Percentiles rank a stretch among this genome's conserved stretches.
phyloP scores from a whole-genome alignment of 345 rosid genomes.

The Atalantia buxifolia region DNA sequence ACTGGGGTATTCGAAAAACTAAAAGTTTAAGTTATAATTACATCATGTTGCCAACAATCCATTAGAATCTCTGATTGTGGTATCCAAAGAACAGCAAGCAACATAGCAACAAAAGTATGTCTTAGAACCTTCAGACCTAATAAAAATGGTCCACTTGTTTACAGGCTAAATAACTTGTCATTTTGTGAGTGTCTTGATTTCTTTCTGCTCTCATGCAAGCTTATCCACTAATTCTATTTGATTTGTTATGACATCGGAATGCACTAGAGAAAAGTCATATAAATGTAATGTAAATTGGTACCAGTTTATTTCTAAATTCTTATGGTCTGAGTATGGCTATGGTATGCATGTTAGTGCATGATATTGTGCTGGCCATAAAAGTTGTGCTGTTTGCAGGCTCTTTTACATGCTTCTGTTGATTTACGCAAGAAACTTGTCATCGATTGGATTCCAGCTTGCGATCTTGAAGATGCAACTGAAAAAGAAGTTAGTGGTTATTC shows the following conservation, averaged over 20 bases:
- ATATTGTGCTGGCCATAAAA: slow-evolving; percentile 4
- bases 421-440: slow-evolving; percentile 68
- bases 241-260: not conserved
- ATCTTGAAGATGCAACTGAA: slow-evolving; percentile 62
- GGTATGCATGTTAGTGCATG: not conserved
- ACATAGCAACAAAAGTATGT: no score
- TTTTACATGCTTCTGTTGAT: slow-evolving; percentile 88
- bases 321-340: not conserved
- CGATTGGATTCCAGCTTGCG: slow-evolving; percentile 88
- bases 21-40: no score
- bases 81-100: no score
- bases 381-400: slow-evolving; percentile 56
- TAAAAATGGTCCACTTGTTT: not conserved
- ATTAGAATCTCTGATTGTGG: no score
- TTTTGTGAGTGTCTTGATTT: not conserved
- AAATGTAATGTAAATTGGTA: not conserved
- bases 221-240: not conserved
- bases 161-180: not conserved
- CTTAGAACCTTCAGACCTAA: no score
- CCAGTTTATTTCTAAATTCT: not conserved
- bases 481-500: slow-evolving; percentile 47
- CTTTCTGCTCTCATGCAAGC: not conserved
- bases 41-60: no score
- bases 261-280: not conserved
- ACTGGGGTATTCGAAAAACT: no score